Base-by-base conservation (phyloP, 2,329 filamentous ascomycete genomes). In the Cladorrhinum sp. region DNA sequence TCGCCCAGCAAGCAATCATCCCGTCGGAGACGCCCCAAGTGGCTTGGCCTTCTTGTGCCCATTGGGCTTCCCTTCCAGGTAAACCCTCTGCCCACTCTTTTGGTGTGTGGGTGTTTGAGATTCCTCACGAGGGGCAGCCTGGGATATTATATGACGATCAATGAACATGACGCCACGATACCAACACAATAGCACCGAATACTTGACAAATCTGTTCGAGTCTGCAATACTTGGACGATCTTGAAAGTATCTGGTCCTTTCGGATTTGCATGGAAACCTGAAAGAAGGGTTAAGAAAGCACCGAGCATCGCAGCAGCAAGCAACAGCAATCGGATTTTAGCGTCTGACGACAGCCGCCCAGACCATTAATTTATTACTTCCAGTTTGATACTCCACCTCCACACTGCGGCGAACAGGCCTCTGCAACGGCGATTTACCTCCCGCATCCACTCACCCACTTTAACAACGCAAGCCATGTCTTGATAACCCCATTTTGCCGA, bases 41-140 rank as follows among this genome's bases (percentile, higher is more conserved):
- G 60, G 57, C 53, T 59, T 57, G 57, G 38, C 54, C 54, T 57
- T 54, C 53, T n/a, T 45, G 16, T 45, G 41, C n/a, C n/a, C 16
- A 41, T 55, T 58, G 50, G 54, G 57, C 57, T 57, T 48, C 41
- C 41, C 41, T 45, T 45, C 41, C 36, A 41, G 12, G 36, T 41
- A 6, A 41, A 41, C 25, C 25, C 25, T 29, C 25, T 29, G 25
- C 25, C 25, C 25, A 29, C 25, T 36, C 32, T 8, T 10, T 36
- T 10, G 32, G 32, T 36, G 4, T 29, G 25, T 36, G 32, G 32
- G 32, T 45, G 41, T 45, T 45, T 45, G 41, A 45, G 41, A 45
- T 18, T 45, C n/a, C 6, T 45, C n/a, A 22, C n/a, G 41, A 45
- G 41, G 41, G 41, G 41, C 20, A 18, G n/a, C 41, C 10, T 45